Base-by-base conservation (phyloP, 441 rosid genomes). In the Aleurites moluccanus region DNA sequence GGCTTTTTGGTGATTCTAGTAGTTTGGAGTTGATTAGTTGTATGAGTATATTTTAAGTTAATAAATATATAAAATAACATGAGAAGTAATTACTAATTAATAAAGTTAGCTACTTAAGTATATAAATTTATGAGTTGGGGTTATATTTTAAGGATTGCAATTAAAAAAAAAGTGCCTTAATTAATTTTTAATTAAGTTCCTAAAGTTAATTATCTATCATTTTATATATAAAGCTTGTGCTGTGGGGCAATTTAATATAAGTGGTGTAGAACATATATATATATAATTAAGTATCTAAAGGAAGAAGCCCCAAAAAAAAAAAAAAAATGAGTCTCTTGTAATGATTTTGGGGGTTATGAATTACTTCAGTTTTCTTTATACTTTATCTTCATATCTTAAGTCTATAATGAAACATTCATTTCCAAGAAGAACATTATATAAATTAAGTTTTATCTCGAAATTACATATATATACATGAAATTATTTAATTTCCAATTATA, bases 241-340 rank as follows among this genome's bases (percentile, higher is more conserved):
- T 74, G 71, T 68, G 72, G 84, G 73, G 47, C 74, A 72, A 20
- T 6, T 25, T 25, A 20, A 57, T 59, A 47, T 60, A 67, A 25
- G 67, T 20, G 70, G 23, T 30, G 18, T 45, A 53, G 74, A 38
- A 38, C 40, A 38, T 38, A 5, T 38, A 38, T 38, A 38, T n/a
- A 9, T 6, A 38, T 38, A n/a, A 38, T 38, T 38, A 80, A 82
- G 87, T 53, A 80, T 80, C 85, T 81, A 66, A 79, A 73, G 84
- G 69, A 53, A 56, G 47, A 79, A 61, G 65, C 53, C 57, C 27
- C n/a, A n/a, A n/a, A n/a, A n/a, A n/a, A n/a, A 60, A 21, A 40
- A 33, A 67, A 27, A 62, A 72, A 55, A 11, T 47, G 27, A 30
- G 50, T n/a, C 25, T 44, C 4, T 53, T 9, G 6, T 27, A 14